phyloP scores from a whole-genome alignment of 2,329 filamentous ascomycete species.

The Cladosporium sp. region DNA sequence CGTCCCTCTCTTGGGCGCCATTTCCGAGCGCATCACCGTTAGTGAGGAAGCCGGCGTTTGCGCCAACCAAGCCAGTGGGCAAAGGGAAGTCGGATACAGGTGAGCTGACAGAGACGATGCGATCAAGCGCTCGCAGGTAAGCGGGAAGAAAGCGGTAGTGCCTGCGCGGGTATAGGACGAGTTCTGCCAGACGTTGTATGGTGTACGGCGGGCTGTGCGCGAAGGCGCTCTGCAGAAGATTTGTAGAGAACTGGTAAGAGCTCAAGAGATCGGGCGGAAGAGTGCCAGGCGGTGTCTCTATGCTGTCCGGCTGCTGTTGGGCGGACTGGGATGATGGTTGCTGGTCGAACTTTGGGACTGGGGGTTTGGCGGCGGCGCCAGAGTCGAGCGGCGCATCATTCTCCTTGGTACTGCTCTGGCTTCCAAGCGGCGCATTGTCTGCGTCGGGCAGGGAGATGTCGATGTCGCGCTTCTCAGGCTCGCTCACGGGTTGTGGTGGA shows the following conservation, averaged over 20 bases:
- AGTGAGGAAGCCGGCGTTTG: conserved; percentile 49
- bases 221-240: conserved; percentile 57
- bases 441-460: conserved; percentile 26
- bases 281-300: conserved; percentile 40
- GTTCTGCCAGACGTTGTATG: conserved; percentile 85
- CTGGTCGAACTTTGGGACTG: conserved; percentile 45
- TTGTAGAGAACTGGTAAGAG: conserved; percentile 44
- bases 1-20: conserved; percentile 54
- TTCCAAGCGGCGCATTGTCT: conserved; percentile 27
- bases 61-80: conserved; percentile 53
- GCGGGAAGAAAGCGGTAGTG: conserved; percentile 81
- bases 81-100: conserved; percentile 79
- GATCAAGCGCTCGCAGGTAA: conserved; percentile 87
- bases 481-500: conserved; percentile 36
- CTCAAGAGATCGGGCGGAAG: conserved; percentile 65
- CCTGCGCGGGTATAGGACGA: conserved; percentile 71
- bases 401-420: conserved; percentile 67
- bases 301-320: conserved; percentile 38
- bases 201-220: conserved; percentile 80
- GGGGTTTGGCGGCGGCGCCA: conserved; percentile 38
- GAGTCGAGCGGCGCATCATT: conserved; percentile 55
- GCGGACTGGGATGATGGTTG: conserved; percentile 40
- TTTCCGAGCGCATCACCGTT: conserved; percentile 61
- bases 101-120: conserved; percentile 87
- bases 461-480: conserved; percentile 24